Conservation (phyloP, 441 rosid genomes). For the Gossypium lobatum region DNA sequence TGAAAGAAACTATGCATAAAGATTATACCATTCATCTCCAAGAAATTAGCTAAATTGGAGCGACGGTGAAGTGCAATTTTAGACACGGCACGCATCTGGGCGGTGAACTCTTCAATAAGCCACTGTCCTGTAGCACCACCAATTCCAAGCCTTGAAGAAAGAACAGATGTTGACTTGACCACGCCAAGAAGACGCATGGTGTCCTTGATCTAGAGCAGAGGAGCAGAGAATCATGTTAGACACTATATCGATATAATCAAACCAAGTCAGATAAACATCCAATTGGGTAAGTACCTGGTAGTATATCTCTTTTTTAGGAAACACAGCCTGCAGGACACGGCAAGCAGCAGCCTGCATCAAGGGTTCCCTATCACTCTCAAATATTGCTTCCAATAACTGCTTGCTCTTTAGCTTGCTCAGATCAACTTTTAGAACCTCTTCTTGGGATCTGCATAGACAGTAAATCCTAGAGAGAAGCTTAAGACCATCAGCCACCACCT, state of each 20-base stretch:
- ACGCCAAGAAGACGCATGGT: constrained; percentile 96
- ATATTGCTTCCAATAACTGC: constrained; percentile 70
- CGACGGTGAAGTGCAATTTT: constrained; percentile 96
- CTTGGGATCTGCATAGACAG: constrained; percentile 49
- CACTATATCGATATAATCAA: constrained; percentile 10
- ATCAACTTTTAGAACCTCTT: constrained; percentile 54
- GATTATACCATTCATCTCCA: constrained; percentile 70
- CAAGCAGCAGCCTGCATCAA: constrained; percentile 92
- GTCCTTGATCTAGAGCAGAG: constrained; percentile 74
- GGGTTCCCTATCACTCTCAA: constrained; percentile 93
- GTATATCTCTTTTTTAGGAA: constrained; percentile 78
- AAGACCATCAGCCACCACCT: constrained; percentile 93
- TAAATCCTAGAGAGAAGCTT: constrained; percentile 81
- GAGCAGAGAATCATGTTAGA: constrained; percentile 19
- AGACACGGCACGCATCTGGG: constrained; percentile 99
- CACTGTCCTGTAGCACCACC: constrained; percentile 74
- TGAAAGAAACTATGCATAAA: background rate
- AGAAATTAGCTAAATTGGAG: constrained; percentile 70
- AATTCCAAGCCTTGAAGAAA: constrained; percentile 80
- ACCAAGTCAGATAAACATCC: constrained; percentile 4
- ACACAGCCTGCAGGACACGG: constrained; percentile 83
- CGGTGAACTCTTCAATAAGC: constrained; percentile 93
- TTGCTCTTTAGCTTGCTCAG: constrained; percentile 74
- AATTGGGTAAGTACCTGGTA: constrained; percentile 54
- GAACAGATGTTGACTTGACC: constrained; percentile 72